Conservation (phyloP, 2,329 filamentous ascomycete species). For the Exutisphaerella laricina region DNA sequence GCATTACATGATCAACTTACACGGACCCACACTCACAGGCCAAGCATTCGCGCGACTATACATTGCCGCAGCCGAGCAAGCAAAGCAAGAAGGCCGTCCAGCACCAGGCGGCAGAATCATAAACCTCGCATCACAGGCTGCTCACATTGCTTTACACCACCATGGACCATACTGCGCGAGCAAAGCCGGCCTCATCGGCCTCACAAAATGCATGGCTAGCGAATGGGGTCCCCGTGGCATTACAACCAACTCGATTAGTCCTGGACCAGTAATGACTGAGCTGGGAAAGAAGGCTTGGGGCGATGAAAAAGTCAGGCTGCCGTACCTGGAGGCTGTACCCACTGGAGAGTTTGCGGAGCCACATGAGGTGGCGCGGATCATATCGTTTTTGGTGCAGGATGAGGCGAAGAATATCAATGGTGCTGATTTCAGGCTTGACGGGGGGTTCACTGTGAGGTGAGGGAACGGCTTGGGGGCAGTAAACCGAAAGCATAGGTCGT, state of each 20-base stretch:
- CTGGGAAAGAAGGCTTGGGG: constrained; percentile 38
- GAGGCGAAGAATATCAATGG: constrained; percentile 35
- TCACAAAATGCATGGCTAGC: constrained; percentile 44
- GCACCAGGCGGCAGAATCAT: constrained; percentile 39
- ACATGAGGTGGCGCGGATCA: constrained; percentile 63
- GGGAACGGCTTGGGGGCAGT: no score
- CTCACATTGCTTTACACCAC: constrained; percentile 41
- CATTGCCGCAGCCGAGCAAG: constrained; percentile 21
- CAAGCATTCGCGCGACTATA: constrained; percentile 44
- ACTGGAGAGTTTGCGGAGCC: constrained; percentile 30
- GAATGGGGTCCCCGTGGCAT: constrained; percentile 45
- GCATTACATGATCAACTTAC: constrained; percentile 42
- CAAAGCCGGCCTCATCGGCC: constrained; percentile 42
- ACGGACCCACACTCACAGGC: constrained; percentile 42
- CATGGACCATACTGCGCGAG: constrained; percentile 47
- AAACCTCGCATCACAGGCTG: constrained; percentile 44
- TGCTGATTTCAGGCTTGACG: constrained; percentile 35
- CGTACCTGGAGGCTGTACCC: constrained; percentile 24
- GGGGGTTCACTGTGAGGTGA: constrained; percentile 29
- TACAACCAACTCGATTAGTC: constrained; percentile 43
- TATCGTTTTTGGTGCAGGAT: constrained; percentile 41
- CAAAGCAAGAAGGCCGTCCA: constrained; percentile 4
- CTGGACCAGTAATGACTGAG: constrained; percentile 45
- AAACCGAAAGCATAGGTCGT: no score
- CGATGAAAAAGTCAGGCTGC: constrained; percentile 24